Base-by-base conservation (phyloP, 169 alveolate species). In the Besnoitia besnoiti region DNA sequence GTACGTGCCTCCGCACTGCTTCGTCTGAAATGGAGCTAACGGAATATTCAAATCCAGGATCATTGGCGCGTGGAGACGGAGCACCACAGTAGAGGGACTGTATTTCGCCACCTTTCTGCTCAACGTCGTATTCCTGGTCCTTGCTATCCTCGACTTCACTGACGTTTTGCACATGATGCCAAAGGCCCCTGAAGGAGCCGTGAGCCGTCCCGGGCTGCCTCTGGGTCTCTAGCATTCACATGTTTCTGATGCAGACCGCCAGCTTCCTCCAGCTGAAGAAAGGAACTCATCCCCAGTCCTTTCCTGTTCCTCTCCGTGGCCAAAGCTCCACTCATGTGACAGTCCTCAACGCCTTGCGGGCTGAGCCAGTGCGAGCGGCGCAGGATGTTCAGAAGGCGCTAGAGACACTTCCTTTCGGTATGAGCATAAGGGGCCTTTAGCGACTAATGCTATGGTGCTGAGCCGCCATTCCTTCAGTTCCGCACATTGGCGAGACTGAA, bases 141-240 rank as follows among this genome's bases (percentile, higher is more conserved):
- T 91, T 30, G 94, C 76, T 35, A 82, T 82, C 49, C 87, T 91
- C 84, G 91, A 85, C 12, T 91, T 91, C 73, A 35, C 94, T 16
- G 94, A 91, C 35, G 75, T 62, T 77, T 44, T 91, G 4, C 91
- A 91, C 87, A 35, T 91, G 77, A 35, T 91, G 80, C 94, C 94
- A 2, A 85, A 62, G 21, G 94, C 94, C 30, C 94, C 94, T 10
- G 47, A 55, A 27, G 94, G 91, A 46, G 79, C 91, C 37, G 94
- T 91, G 49, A 7, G 59, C 30, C n/a, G 8, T 1, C 82, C n/a
- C 24, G 39, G n/a, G 82, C 3, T 27, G 16, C 12, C n/a, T n/a
- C 8, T 10, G 82, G 47, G 39, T 73, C 27, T 37, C 82, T 1
- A 16, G 46, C 8, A 3, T 19, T 30, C 2, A n/a, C 46, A 5